Evolutionary conservation across 1,284 basidiomycete genomes (phyloP).

Genomic region (Stygiomarasmius scandens): DNA sequence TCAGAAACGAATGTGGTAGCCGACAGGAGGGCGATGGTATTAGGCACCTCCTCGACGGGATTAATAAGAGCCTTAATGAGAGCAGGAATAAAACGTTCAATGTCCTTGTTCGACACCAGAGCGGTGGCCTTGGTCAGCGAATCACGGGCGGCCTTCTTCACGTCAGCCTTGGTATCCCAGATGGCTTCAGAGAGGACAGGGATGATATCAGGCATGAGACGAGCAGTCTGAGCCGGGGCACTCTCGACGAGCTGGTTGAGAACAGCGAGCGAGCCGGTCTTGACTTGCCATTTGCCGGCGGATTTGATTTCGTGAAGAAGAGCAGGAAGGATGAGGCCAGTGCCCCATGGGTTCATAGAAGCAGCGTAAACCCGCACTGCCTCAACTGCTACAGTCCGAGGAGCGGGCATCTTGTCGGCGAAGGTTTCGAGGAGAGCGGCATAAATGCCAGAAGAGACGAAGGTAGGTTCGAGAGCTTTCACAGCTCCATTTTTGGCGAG

Average conservation of each 20-base stretch:
- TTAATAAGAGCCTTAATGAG: conserved; percentile 97
- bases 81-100: conserved; percentile 97
- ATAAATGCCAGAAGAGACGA: conserved; percentile 86
- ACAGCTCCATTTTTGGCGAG: conserved; percentile 81
- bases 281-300: conserved; percentile 99
- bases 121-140: conserved; percentile 93
- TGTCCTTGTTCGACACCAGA: conserved; percentile 99
- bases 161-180: conserved; percentile 99
- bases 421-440: conserved; percentile 87
- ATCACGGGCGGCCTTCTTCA: conserved; percentile 98
- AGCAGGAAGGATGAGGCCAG: conserved; percentile 83
- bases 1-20: conserved; percentile 99
- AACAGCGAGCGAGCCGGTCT: conserved; percentile 85
- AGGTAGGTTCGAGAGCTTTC: conserved; percentile 87
- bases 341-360: conserved; percentile 90
- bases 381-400: conserved; percentile 83
- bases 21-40: conserved; percentile 94
- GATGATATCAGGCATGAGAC: conserved; percentile 94
- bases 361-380: conserved; percentile 83
- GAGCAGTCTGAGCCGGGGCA: conserved; percentile 85
- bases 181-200: conserved; percentile 95
- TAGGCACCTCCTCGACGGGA: conserved; percentile 98
- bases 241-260: conserved; percentile 91
- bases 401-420: conserved; percentile 90
- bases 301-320: conserved; percentile 95